These are phyloP conservation scores for Jacaranda mimosifolia DNA, from an alignment of 257 asterid species.

Conservation along the genomic window DNA sequence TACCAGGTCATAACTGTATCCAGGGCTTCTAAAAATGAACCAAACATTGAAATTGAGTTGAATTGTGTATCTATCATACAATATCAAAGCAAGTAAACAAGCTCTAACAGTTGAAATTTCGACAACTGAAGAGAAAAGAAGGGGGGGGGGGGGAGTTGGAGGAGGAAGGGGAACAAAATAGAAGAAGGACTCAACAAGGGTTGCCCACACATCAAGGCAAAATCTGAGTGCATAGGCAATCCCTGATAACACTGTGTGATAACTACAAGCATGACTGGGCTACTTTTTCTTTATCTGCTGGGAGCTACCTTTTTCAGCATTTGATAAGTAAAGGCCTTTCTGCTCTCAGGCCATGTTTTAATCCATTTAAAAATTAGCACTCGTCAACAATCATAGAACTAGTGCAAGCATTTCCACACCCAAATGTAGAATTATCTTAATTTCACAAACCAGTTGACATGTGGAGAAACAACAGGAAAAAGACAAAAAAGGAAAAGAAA, in stretches of 20 bases:
- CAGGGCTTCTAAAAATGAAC: too few species aligned
- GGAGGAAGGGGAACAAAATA: too few species aligned
- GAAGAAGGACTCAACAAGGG: not conserved
- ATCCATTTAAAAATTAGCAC: not conserved
- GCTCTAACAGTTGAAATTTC: too few species aligned
- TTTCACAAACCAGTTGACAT: conserved; percentile 10
- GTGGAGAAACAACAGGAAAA: conserved; percentile 12
- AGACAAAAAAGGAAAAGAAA: not conserved
- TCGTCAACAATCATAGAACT: conserved; percentile 21
- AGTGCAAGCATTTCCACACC: not conserved
- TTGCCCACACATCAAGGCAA: conserved; percentile 5
- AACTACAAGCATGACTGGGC: too few species aligned
- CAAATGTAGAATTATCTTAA: not conserved
- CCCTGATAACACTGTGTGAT: not conserved
- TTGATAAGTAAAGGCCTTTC: conserved; percentile 7
- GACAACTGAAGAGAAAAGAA: too few species aligned
- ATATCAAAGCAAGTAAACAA: too few species aligned
- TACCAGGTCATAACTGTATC: too few species aligned
- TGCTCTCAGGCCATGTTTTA: not conserved
- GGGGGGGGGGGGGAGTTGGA: too few species aligned
- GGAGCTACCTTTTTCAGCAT: not conserved
- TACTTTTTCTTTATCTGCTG: not conserved
- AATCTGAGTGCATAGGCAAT: not conserved
- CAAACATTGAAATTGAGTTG: too few species aligned
- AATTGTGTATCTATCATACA: too few species aligned